Evolutionary conservation across 768 basidiomycete species (phyloP).

Genomic region (Aureoboletus auriporus): DNA sequence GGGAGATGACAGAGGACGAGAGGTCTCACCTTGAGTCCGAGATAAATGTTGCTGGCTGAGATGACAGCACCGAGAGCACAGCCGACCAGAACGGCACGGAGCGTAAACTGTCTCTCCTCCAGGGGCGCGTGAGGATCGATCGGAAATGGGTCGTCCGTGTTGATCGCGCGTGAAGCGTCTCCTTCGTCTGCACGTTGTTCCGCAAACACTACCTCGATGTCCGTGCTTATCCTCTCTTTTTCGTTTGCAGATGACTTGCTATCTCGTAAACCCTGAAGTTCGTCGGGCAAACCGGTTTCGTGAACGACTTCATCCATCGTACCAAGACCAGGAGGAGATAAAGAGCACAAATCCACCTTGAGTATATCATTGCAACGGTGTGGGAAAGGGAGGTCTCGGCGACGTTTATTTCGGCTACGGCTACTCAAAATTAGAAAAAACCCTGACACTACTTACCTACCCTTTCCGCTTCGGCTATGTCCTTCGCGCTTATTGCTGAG

Average conservation of each 20-base stretch:
- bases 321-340: not conserved
- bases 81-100: constrained; percentile 50
- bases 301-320: not conserved
- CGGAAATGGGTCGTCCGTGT: constrained; percentile 45
- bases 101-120: constrained; percentile 46
- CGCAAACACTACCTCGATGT: constrained; percentile 1
- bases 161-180: constrained; percentile 9
- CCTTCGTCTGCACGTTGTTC: not conserved
- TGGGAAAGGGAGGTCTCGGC: no score
- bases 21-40: constrained; percentile 47
- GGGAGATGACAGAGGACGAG: not conserved
- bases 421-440: no score
- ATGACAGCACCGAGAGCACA: constrained; percentile 51
- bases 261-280: not conserved
- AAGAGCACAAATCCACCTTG: no score
- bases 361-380: no score
- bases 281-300: not conserved
- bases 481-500: no score
- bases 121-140: constrained; percentile 41
- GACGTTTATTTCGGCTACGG: no score
- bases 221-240: not conserved
- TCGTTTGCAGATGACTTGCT: not conserved
- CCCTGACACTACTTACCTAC: no score
- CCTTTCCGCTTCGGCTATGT: no score
- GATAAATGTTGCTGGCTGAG: constrained; percentile 62